A percentile compares a stretch with the other conserved stretches of the same genome.
phyloP scores from a whole-genome alignment of 129 eudicot genomes.

The Cynara cardunculus region DNA sequence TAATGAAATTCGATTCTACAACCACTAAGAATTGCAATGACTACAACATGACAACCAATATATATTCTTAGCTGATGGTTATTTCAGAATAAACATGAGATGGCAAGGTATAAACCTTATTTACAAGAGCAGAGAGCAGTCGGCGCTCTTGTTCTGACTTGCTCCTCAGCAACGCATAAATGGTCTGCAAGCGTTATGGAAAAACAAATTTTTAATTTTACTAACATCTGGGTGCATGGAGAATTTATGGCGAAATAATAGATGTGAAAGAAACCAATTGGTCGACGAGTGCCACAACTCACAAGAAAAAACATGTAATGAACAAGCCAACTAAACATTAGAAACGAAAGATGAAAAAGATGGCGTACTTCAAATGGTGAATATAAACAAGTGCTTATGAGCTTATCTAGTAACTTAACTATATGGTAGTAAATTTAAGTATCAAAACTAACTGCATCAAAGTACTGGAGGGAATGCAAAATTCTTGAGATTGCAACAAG shows the following conservation, averaged over 20 bases:
- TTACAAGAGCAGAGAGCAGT: constrained; percentile 80
- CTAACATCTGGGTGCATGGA: background rate
- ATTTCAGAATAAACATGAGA: background rate
- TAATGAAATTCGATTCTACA: constrained; percentile 6
- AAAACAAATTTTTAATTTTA: background rate
- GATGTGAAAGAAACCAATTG: background rate
- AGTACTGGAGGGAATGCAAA: no score
- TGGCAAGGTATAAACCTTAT: constrained; percentile 50
- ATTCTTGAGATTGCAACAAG: no score
- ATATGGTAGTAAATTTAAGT: background rate
- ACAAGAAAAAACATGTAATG: background rate
- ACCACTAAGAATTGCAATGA: background rate
- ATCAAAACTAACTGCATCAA: no score
- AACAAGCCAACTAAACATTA: background rate
- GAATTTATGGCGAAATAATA: background rate
- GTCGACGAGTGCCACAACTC: background rate
- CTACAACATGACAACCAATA: background rate
- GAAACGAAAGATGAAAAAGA: background rate
- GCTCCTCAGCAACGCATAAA: constrained; percentile 68
- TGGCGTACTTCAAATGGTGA: background rate
- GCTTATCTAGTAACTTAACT: background rate
- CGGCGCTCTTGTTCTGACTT: constrained; percentile 98
- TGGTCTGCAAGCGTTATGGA: constrained; percentile 47
- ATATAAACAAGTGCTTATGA: background rate
- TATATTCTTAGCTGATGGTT: background rate